Base-by-base conservation (phyloP, 371 early-diverging fungal species). In the Choanephora cucurbitarum region DNA sequence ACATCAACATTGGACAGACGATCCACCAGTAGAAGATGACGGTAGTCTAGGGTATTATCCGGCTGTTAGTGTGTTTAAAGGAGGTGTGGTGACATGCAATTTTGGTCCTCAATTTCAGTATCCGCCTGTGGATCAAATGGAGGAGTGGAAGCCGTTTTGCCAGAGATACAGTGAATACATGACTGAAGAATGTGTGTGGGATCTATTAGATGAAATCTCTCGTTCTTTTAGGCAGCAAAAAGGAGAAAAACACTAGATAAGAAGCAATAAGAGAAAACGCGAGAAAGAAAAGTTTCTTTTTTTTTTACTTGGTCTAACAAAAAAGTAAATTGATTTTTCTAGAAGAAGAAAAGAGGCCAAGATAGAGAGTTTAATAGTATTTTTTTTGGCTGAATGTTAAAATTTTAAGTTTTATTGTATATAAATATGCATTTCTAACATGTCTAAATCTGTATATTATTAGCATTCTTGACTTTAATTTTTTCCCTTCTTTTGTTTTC, bases 41-140 rank as follows among this genome's bases (percentile, higher is more conserved):
- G 88, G 88, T 8, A 83, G 85, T 1, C 60, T 84, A 10, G 89
- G 89, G 5, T 88, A 87, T 54, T 88, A 85, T 56, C 89, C 89
- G 3, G 79, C 79, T 11, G 79, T 87, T 43, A 84, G 85, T 37
- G 84, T 87, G 5, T 88, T 78, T 57, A 70, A 81, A 41, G 85
- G 87, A 24, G 89, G 84, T 9, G 76, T 82, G 14, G 85, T 84
- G 0, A 81, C 83, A 0, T 77, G 83, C 52, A 87, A 88, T 55
- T 84, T 86, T 64, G 89, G 89, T 0, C 89, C 89, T 0, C 60
- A 84, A 10, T 87, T 88, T 56, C 71, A 66, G 55, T 83, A 69
- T 58, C 85, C 85, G 6, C 86, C 86, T 1, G 57, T 62, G 6
- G 66, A 64, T 40, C 73, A 75, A 44, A 66, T 70, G 1, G 80